Evolutionary conservation across 352 stramenopile species (phyloP).

Genomic region (Phytophthora foliorum): DNA sequence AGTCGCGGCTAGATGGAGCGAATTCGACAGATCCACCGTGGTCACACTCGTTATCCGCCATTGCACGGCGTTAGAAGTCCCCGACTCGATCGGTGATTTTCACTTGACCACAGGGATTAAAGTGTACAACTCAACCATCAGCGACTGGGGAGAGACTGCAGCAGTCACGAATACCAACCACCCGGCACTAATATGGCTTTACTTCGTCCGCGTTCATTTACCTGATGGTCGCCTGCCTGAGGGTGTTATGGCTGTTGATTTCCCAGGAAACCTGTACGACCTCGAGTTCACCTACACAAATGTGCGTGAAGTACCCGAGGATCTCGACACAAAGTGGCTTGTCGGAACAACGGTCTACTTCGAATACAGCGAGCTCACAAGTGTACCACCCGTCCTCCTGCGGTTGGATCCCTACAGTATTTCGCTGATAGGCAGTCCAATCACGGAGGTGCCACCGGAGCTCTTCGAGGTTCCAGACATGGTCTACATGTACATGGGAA

Average conservation of each 20-base stretch:
- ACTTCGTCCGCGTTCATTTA: slow-evolving; percentile 47
- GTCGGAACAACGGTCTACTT: slow-evolving; percentile 30
- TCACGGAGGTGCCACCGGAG: slow-evolving; percentile 26
- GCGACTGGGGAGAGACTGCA: slow-evolving; percentile 34
- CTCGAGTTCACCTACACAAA: slow-evolving; percentile 55
- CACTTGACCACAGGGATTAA: slow-evolving; percentile 27
- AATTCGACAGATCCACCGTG: slow-evolving; percentile 28
- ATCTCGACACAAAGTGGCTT: slow-evolving; percentile 52
- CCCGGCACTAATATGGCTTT: slow-evolving; percentile 38
- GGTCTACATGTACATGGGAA: slow-evolving; percentile 25
- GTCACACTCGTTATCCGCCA: slow-evolving; percentile 43
- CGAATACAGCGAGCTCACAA: slow-evolving; percentile 36
- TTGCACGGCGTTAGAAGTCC: slow-evolving; percentile 42
- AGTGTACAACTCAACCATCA: slow-evolving; percentile 48
- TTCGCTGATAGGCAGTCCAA: slow-evolving; percentile 39
- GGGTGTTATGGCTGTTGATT: slow-evolving; percentile 38
- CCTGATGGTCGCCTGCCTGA: slow-evolving; percentile 36
- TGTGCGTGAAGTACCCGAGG: slow-evolving; percentile 35
- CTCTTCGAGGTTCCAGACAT: slow-evolving; percentile 33
- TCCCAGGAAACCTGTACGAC: slow-evolving; percentile 32
- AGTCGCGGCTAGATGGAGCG: slow-evolving; percentile 22
- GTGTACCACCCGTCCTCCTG: slow-evolving; percentile 29
- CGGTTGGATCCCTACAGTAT: slow-evolving; percentile 33
- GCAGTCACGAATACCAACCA: slow-evolving; percentile 36
- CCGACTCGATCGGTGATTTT: slow-evolving; percentile 28